Percentiles rank a stretch among this genome's conserved stretches.
These are phyloP conservation scores for Fusarium compactum DNA, from an alignment of 2,329 filamentous ascomycete species.

Conservation along the genomic window DNA sequence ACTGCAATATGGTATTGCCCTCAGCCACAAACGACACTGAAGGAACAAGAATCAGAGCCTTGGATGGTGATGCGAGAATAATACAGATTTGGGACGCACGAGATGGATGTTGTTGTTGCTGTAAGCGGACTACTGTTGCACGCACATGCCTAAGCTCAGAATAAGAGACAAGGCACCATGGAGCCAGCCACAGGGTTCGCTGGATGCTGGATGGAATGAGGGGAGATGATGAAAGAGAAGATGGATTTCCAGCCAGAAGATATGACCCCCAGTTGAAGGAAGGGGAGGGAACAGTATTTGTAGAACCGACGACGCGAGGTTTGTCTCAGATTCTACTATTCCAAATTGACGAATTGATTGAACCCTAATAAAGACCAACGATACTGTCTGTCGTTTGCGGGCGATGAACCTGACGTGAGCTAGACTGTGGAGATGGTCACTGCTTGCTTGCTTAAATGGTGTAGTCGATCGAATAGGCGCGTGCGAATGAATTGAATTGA, in stretches of 20 bases:
- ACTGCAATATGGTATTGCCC: constrained; percentile 28
- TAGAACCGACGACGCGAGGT: not conserved
- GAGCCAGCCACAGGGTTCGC: constrained; percentile 32
- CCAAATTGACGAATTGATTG: not conserved
- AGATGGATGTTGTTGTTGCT: constrained; percentile 41
- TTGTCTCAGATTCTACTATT: constrained; percentile 1
- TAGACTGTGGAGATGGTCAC: constrained; percentile 24
- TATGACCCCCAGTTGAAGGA: not conserved
- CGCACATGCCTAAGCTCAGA: constrained; percentile 41
- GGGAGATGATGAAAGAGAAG: constrained; percentile 19
- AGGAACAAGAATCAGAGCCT: constrained; percentile 29
- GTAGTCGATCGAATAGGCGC: constrained; percentile 24
- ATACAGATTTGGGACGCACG: constrained; percentile 34
- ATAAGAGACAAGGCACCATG: constrained; percentile 29
- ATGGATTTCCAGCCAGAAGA: constrained; percentile 5
- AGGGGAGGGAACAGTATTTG: constrained; percentile 16
- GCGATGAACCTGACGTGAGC: not conserved
- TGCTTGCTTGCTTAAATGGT: constrained; percentile 27
- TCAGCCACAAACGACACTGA: constrained; percentile 33
- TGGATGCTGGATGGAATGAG: constrained; percentile 20
- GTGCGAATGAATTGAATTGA: constrained; percentile 9
- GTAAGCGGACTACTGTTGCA: constrained; percentile 33
- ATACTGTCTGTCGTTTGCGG: not conserved
- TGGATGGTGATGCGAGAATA: constrained; percentile 25
- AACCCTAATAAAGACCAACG: not conserved